Base-by-base conservation (phyloP, 192 early-diverging fungal genomes). In the Dispira simplex region DNA sequence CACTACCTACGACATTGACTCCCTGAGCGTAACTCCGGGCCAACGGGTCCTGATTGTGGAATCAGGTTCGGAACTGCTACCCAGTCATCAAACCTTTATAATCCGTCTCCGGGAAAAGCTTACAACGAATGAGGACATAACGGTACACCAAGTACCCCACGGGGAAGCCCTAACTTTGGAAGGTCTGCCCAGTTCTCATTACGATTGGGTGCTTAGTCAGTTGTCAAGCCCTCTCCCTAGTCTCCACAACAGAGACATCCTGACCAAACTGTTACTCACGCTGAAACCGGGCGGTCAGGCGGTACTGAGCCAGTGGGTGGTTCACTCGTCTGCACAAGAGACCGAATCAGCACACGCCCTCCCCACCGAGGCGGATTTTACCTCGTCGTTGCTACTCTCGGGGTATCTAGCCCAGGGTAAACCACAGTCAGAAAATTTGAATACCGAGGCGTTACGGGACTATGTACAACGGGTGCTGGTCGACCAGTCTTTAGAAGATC, bases 221-320 rank as follows among this genome's bases (percentile, higher is more conserved):
- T 66, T 78, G 57, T 68, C 76, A 44, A 64, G 73, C 65, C 78
- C 80, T 45, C 69, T 77, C 21, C 76, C 77, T 8, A 82, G 82
- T 56, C 72, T 82, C 32, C 91, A 93, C 71, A 76, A 84, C 43
- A 66, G 71, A 55, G 62, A 70, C 14, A 75, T 80, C 32, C 77
- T 96, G 11, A 75, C 77, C 8, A 71, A 81, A 16, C 72, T 92
- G 25, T 71, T 84, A 21, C 63, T 70, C 21, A 76, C 89, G 0
- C 76, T 98, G 12, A 67, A 75, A 48, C 85, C 90, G 8, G 78
- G 78, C 23, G 92, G 90, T 21, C 60, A 54, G 21, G 70, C 95
- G 46, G 68, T 77, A 46, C 66, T 95, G 46, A 64, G 64, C 27
- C 92, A 98, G 70, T 83, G 89, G 6, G 81, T 87, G 8, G 63